Evolutionary conservation across 192 early-diverging fungal genomes (phyloP), one percentile per base, ranked within the genome.

Genomic region (Rhizoclosmatium sp.): DNA sequence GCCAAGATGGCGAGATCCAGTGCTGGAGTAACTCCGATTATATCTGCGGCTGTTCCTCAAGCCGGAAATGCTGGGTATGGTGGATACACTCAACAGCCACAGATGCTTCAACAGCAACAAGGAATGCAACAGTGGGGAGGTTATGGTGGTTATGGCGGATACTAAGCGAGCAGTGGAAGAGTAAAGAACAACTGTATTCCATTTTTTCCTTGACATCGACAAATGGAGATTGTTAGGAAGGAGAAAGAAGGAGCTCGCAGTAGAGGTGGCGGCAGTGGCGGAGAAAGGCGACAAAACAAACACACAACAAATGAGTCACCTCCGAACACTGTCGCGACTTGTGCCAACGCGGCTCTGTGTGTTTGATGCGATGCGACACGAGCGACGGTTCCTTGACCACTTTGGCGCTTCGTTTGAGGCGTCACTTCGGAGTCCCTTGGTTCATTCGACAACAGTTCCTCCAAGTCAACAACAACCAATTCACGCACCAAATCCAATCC

Each of bases 1-100:
- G 39, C 39, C 23, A 69, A 69, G 23, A 69, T 69, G 67, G 46
- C 67, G 3, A 69, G 46, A 47, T 19, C 45, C 9, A 19, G 42
- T 10, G 67, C 41, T 12, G 14, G 7, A 2, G 67, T 69, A 16
- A 69, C 67, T 9, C 67, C 67, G 19, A 44, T 69, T 69, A 44
- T 69, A 7, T 12, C 67, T 7, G 67, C 67, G n/a, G 67, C 67
- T 69, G 41, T 7, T 69, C 61, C 61, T 7, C 61, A 64, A 23
- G 14, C 9, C 5, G 12, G 7, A 44, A 44, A 21, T 42, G 67
- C 67, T 12, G 67, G 7, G 16, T 69, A 46, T 48, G 67, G 66
- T 47, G 67, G 67, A 2, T 69, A 69, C 12, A 44, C 40, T 2
- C 67, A 69, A 47, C 67, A 40, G 46, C 42, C 40, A 47, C 31